These are phyloP conservation scores for Buddleja alternifolia DNA, from an alignment of 257 asterid species.

Conservation along the genomic window DNA sequence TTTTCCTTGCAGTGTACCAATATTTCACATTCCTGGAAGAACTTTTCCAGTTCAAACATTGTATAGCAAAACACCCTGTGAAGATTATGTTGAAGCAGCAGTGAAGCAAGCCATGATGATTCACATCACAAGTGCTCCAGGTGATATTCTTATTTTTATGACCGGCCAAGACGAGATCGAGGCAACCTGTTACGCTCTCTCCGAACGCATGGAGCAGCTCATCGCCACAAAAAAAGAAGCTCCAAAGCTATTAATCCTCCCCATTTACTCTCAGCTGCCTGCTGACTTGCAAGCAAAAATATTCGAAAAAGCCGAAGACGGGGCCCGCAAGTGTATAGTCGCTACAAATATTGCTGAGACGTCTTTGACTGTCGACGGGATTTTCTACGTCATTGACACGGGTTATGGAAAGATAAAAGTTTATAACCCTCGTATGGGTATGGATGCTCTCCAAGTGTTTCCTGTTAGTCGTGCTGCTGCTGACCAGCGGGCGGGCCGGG, in stretches of 20 bases:
- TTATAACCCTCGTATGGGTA: constrained; percentile 98
- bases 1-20: constrained; percentile 74
- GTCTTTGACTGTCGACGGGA: constrained; percentile 92
- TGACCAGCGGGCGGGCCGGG: constrained; percentile 97
- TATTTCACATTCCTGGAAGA: constrained; percentile 95
- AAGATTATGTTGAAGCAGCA: constrained; percentile 96
- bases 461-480: constrained; percentile 97
- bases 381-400: constrained; percentile 86
- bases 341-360: constrained; percentile 99
- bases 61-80: constrained; percentile 89
- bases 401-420: constrained; percentile 95
- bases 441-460: constrained; percentile 99
- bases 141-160: constrained; percentile 96
- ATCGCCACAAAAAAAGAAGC: constrained; percentile 68
- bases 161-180: constrained; percentile 99
- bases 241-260: constrained; percentile 85
- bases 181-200: constrained; percentile 90
- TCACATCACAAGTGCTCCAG: constrained; percentile 92
- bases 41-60: constrained; percentile 83
- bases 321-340: constrained; percentile 92
- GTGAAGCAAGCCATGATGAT: constrained; percentile 94
- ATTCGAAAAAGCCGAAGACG: constrained; percentile 90
- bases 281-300: constrained; percentile 98
- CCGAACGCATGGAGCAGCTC: constrained; percentile 92
- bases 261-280: constrained; percentile 96